These are phyloP conservation scores for Glycine soja DNA, from an alignment of 306 rosid species.

Conservation along the genomic window DNA sequence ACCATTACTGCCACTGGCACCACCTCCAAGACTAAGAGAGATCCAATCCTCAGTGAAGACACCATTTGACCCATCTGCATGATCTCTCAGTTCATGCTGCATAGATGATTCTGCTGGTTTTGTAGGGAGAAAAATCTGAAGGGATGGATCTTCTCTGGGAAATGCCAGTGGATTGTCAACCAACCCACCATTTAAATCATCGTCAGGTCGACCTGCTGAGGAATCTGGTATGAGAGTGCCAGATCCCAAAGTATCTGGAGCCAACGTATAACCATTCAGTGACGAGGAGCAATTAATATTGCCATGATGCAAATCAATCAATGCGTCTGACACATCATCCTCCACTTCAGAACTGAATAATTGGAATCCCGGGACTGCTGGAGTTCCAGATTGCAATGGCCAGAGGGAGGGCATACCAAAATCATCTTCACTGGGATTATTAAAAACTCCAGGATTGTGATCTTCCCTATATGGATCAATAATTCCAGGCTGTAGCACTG, in stretches of 20 bases:
- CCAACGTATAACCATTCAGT: slow-evolving; percentile 72
- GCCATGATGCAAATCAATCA: slow-evolving; percentile 69
- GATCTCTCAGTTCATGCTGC: slow-evolving; percentile 80
- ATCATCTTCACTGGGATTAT: slow-evolving; percentile 65
- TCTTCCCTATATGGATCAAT: slow-evolving; percentile 70
- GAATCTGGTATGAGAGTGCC: slow-evolving; percentile 61
- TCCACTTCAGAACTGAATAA: slow-evolving; percentile 80
- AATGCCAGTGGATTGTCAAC: slow-evolving; percentile 91
- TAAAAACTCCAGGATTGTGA: slow-evolving; percentile 68
- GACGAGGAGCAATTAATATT: slow-evolving; percentile 76
- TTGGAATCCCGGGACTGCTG: slow-evolving; percentile 77
- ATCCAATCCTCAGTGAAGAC: slow-evolving; percentile 87
- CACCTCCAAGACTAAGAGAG: slow-evolving; percentile 92
- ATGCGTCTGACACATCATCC: slow-evolving; percentile 68
- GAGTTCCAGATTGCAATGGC: slow-evolving; percentile 71
- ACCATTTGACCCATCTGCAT: slow-evolving; percentile 78
- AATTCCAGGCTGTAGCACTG: slow-evolving; percentile 66
- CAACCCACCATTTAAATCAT: slow-evolving; percentile 79
- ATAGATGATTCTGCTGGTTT: slow-evolving; percentile 74
- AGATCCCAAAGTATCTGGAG: slow-evolving; percentile 74
- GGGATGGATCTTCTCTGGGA: slow-evolving; percentile 89
- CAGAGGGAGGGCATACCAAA: slow-evolving; percentile 71
- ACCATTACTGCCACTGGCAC: slow-evolving; percentile 66
- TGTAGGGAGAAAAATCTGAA: slow-evolving; percentile 96
- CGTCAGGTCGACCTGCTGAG: slow-evolving; percentile 63